Percentiles rank a stretch among this genome's conserved stretches.
Evolutionary conservation across 371 early-diverging fungal genomes (phyloP).

Genomic region (Mortierella sp.): DNA sequence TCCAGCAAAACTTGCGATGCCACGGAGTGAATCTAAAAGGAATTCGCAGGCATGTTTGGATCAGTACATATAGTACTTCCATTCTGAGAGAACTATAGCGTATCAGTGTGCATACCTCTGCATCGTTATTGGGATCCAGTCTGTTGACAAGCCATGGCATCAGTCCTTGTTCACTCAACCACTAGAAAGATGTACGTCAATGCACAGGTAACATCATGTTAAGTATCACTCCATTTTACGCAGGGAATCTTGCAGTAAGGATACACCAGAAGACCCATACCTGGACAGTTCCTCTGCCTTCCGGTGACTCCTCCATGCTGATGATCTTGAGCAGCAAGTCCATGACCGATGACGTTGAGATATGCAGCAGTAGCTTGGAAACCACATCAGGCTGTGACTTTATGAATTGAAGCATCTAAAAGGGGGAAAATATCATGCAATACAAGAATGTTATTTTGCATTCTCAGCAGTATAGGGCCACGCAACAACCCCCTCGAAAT

Average conservation of each 20-base stretch:
- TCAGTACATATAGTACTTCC: too few relatives aligned
- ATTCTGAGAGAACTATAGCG: too few relatives aligned
- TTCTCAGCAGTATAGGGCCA: too few relatives aligned
- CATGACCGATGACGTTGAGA: constrained; percentile 88
- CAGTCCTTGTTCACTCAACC: constrained; percentile 87
- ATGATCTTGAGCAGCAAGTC: constrained; percentile 92
- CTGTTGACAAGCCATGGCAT: constrained; percentile 79
- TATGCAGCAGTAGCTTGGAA: constrained; percentile 75
- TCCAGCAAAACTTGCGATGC: constrained; percentile 93
- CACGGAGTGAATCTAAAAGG: constrained; percentile 81
- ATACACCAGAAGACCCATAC: too few relatives aligned
- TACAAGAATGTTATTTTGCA: too few relatives aligned
- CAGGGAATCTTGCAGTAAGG: too few relatives aligned
- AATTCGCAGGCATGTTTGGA: too few relatives aligned
- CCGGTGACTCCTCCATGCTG: constrained; percentile 89
- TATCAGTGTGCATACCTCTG: constrained; percentile 68
- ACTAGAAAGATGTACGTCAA: constrained; percentile 58
- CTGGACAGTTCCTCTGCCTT: constrained; percentile 82
- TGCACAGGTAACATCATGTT: too few relatives aligned
- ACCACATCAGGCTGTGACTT: constrained; percentile 70
- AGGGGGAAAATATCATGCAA: neutral
- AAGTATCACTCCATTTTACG: too few relatives aligned
- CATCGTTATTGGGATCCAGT: constrained; percentile 83
- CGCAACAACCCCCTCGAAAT: neutral
- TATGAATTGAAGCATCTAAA: constrained; percentile 76